These are phyloP conservation scores for Erodium chrysanthum DNA, from an alignment of 441 rosid genomes.

Conservation along the genomic window DNA sequence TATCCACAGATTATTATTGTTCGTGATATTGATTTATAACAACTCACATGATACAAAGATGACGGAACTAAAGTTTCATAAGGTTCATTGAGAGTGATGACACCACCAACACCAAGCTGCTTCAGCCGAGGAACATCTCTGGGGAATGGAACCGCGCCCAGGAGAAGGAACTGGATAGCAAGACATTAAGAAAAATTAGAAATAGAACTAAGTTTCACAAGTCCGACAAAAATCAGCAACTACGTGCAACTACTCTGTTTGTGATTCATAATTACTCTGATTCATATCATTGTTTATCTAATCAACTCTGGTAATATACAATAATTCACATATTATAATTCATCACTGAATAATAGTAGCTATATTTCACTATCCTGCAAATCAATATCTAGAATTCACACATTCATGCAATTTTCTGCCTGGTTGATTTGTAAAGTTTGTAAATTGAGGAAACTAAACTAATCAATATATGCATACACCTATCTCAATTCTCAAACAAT, in stretches of 20 bases:
- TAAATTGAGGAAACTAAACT: neutral
- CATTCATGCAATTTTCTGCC: neutral
- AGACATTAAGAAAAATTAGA: neutral
- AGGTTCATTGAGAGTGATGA: constrained; percentile 76
- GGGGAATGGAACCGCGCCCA: constrained; percentile 85
- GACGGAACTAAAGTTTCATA: constrained; percentile 69
- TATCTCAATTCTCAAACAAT: neutral
- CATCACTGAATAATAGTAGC: neutral
- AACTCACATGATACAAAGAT: constrained; percentile 46
- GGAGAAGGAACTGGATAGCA: constrained; percentile 42
- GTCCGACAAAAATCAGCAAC: neutral
- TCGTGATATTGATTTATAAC: neutral
- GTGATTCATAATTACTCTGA: neutral
- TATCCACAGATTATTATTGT: neutral
- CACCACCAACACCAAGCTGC: constrained; percentile 62
- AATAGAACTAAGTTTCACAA: neutral
- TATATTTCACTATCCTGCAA: neutral
- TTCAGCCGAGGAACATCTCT: constrained; percentile 63
- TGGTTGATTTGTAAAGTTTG: neutral
- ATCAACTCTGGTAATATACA: neutral
- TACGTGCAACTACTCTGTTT: neutral
- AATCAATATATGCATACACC: neutral
- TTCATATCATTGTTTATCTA: neutral
- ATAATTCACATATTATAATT: neutral
- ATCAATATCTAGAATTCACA: neutral